Evolutionary conservation across 768 basidiomycete genomes (phyloP).

Genomic region (Terana coerulea): DNA sequence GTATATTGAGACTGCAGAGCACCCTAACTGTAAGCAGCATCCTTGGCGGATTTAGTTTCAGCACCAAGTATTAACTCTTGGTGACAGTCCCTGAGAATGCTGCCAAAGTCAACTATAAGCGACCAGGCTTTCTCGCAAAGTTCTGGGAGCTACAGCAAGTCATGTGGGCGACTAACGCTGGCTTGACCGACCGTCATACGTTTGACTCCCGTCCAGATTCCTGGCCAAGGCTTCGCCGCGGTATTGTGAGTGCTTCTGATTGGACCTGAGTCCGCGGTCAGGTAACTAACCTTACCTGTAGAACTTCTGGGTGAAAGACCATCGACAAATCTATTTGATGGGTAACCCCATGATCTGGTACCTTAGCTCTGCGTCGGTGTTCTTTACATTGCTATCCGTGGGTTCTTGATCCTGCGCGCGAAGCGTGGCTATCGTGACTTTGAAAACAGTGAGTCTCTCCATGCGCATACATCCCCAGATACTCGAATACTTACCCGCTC

Average conservation of each 20-base stretch:
- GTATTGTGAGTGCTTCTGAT: conserved; percentile 66
- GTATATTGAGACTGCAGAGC: conserved; percentile 86
- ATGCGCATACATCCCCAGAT: background rate
- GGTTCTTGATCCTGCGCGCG: conserved; percentile 78
- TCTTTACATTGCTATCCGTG: conserved; percentile 67
- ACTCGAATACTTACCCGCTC: background rate
- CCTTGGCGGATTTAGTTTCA: no score
- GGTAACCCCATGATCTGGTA: conserved; percentile 97
- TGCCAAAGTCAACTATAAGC: conserved; percentile 82
- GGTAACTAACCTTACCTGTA: conserved; percentile 23
- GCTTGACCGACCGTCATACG: conserved; percentile 89
- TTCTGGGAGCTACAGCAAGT: conserved; percentile 90
- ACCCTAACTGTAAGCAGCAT: conserved; percentile 60
- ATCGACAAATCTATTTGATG: conserved; percentile 91
- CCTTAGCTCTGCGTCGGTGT: conserved; percentile 68
- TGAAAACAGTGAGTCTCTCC: conserved; percentile 68
- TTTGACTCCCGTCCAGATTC: conserved; percentile 91
- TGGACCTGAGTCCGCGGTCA: background rate
- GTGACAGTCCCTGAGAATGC: conserved; percentile 64
- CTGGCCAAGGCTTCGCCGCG: conserved; percentile 90
- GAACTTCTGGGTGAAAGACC: conserved; percentile 99
- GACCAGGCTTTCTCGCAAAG: conserved; percentile 87
- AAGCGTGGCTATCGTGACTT: conserved; percentile 93
- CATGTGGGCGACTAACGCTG: conserved; percentile 97
- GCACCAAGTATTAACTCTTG: background rate